phyloP scores from a whole-genome alignment of 148 eudicot genomes.

The Beta vulgaris region DNA sequence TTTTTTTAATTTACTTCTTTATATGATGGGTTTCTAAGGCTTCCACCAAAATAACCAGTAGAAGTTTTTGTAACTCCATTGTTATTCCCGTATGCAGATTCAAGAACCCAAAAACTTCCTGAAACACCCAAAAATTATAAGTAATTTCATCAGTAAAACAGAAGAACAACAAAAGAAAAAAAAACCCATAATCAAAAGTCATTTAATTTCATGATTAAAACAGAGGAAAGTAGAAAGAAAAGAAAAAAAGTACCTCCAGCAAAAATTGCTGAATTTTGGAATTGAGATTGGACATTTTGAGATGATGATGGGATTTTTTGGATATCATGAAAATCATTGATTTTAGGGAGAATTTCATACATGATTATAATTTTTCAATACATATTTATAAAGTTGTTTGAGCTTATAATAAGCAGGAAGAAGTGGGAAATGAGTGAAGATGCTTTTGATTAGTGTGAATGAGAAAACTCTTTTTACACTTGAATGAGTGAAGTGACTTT shows the following conservation, averaged over 20 bases:
- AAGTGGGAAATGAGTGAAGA: neutral
- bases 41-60: conserved; percentile 37
- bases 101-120: conserved; percentile 30
- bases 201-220: neutral
- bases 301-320: neutral
- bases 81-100: conserved; percentile 38
- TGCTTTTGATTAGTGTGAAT: neutral
- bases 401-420: neutral
- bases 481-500: neutral
- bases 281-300: conserved; percentile 12
- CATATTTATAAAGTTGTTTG: too few relatives aligned
- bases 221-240: neutral
- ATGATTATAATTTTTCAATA: neutral
- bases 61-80: conserved; percentile 32
- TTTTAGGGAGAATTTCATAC: conserved; percentile 20
- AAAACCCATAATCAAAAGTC: neutral
- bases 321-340: conserved; percentile 1
- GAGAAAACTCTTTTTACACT: neutral
- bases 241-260: conserved; percentile 23
- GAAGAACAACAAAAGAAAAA: neutral
- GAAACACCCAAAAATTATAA: neutral
- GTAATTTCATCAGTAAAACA: neutral
- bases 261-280: conserved; percentile 14
- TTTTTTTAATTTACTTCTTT: conserved; percentile 13
- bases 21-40: conserved; percentile 30